phyloP scores from a whole-genome alignment of 1,284 basidiomycete species.

The Leccinum angustisporum region DNA sequence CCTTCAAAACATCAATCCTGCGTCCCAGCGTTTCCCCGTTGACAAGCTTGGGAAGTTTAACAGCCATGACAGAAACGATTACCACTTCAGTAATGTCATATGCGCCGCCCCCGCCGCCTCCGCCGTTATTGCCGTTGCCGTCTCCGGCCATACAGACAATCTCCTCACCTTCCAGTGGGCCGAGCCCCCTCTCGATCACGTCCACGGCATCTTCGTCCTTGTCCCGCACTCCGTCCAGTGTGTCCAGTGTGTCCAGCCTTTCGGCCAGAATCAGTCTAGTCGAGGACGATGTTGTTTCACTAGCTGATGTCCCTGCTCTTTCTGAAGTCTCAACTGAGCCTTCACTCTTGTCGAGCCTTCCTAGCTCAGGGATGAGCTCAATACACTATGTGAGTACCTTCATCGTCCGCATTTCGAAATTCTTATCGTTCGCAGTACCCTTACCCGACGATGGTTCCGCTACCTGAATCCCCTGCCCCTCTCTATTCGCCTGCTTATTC shows the following conservation, averaged over 20 bases:
- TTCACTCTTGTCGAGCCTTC: slow-evolving; percentile 47
- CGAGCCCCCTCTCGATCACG: slow-evolving; percentile 25
- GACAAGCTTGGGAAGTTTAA: slow-evolving; percentile 35
- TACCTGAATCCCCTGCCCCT: slow-evolving; percentile 37
- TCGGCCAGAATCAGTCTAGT: slow-evolving; percentile 35
- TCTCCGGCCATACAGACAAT: slow-evolving; percentile 10
- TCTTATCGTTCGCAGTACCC: slow-evolving; percentile 19
- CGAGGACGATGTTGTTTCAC: slow-evolving; percentile 35
- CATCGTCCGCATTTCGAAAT: slow-evolving; percentile 17
- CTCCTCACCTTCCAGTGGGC: slow-evolving; percentile 32
- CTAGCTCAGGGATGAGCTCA: slow-evolving; percentile 21
- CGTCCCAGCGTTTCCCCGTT: slow-evolving; percentile 47
- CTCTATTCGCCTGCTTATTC: slow-evolving; percentile 27
- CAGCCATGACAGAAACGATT: slow-evolving; percentile 40
- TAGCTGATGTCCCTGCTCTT: slow-evolving; percentile 27
- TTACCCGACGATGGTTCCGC: slow-evolving; percentile 35
- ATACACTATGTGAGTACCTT: slow-evolving; percentile 37
- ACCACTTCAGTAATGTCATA: slow-evolving; percentile 25
- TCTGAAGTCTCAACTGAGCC: slow-evolving; percentile 50
- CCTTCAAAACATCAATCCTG: slow-evolving; percentile 60
- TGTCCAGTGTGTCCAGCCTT: slow-evolving; percentile 40
- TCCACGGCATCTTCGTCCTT: slow-evolving; percentile 37
- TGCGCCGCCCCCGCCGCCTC: slow-evolving; percentile 1
- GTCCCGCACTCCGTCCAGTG: slow-evolving; percentile 38
- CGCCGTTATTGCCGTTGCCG: slow-evolving; percentile 5